Conservation (phyloP, 2,329 filamentous ascomycete genomes). For the Colletotrichum higginsianum region DNA sequence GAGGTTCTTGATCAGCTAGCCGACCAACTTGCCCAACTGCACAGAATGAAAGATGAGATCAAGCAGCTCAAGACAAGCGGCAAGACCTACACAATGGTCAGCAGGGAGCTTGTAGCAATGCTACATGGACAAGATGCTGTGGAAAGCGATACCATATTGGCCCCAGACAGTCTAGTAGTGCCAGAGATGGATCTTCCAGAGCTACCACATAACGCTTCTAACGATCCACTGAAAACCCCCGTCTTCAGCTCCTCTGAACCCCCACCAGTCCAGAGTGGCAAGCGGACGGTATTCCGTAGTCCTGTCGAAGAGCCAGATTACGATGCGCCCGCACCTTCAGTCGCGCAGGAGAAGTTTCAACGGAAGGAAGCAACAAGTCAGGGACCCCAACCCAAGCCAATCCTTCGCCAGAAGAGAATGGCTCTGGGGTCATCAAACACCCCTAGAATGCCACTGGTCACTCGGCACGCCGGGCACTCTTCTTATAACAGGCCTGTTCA, state of each 20-base stretch:
- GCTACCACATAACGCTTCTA: neutral
- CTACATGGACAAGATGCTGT: neutral
- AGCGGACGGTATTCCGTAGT: conserved; percentile 23
- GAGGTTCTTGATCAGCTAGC: neutral
- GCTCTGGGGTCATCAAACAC: neutral
- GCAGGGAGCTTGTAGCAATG: neutral
- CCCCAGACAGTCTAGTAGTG: neutral
- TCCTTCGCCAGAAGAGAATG: neutral
- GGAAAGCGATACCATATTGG: neutral
- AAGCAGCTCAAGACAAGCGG: conserved; percentile 6
- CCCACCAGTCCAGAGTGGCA: neutral
- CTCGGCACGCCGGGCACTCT: conserved; percentile 10
- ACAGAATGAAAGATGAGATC: conserved; percentile 3
- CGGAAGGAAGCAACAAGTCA: conserved; percentile 10
- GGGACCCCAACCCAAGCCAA: neutral
- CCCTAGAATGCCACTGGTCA: neutral
- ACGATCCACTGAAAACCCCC: neutral
- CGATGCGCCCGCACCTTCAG: conserved; percentile 7
- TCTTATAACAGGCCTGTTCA: conserved; percentile 21
- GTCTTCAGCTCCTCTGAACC: conserved; percentile 18
- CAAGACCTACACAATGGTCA: conserved; percentile 3
- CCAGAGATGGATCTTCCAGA: conserved; percentile 10
- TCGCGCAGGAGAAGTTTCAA: conserved; percentile 12
- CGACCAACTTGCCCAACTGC: conserved; percentile 22
- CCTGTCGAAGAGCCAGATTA: conserved; percentile 16